These are phyloP conservation scores for Aspergillus glaucus DNA, from an alignment of 2,329 filamentous ascomycete species.

Conservation along the genomic window DNA sequence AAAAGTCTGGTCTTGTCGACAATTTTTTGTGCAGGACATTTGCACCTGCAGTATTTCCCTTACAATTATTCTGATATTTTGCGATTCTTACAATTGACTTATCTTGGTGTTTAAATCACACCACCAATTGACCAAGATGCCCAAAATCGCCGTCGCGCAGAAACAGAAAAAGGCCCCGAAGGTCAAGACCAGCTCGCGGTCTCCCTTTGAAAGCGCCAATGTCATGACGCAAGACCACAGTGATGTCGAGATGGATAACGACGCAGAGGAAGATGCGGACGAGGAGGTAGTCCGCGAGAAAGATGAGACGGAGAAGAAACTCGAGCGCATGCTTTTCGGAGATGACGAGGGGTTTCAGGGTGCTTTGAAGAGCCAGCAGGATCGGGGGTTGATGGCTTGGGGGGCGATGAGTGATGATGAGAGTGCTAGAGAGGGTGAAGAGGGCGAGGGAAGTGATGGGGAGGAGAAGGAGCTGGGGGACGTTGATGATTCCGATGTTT, in stretches of 20 bases:
- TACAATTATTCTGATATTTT: neutral
- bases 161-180: conserved; percentile 27
- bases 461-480: conserved; percentile 53
- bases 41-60: conserved; percentile 1
- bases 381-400: conserved; percentile 36
- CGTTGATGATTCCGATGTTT: conserved; percentile 66
- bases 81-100: neutral
- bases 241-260: conserved; percentile 21
- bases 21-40: neutral
- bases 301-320: conserved; percentile 74
- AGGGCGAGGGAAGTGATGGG: conserved; percentile 40
- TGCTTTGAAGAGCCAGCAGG: conserved; percentile 58
- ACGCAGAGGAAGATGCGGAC: conserved; percentile 17
- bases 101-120: neutral
- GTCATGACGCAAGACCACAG: conserved; percentile 11
- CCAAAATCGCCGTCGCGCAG: conserved; percentile 13
- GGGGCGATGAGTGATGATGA: conserved; percentile 23
- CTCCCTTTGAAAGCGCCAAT: conserved; percentile 17
- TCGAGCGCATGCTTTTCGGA: conserved; percentile 84
- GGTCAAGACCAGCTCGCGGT: conserved; percentile 14
- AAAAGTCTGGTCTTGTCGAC: neutral
- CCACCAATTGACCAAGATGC: conserved; percentile 14
- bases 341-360: conserved; percentile 75
- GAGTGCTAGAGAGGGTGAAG: conserved; percentile 13
- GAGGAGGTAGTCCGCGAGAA: conserved; percentile 50